Evolutionary conservation across 495 filamentous ascomycete genomes (phyloP), one percentile per base, ranked within the genome.

Genomic region (Trichoderma virens): DNA sequence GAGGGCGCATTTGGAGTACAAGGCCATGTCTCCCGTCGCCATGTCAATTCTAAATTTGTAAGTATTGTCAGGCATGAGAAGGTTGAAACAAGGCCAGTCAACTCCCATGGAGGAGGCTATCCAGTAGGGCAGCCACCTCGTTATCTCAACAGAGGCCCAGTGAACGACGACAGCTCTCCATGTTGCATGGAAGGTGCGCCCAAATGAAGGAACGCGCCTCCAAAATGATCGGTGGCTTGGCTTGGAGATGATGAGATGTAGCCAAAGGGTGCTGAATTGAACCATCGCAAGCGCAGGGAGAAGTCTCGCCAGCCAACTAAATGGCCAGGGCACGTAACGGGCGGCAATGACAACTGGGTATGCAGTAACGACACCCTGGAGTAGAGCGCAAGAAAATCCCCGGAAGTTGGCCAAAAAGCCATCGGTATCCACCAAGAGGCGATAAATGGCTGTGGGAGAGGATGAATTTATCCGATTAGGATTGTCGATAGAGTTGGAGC

Each of bases 221-320:
- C 70, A 79, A 73, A 79, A 79, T 34, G 66, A 63, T 66, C 66
- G 71, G 31, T 68, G 28, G 68, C 62, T 71, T 28, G 76, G 76
- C 6, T 68, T 51, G 35, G 78, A 73, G 71, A 80, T 78, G 69
- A 81, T 67, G 43, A 78, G 71, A 66, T 81, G 78, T 1, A 75
- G 74, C 77, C 76, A 78, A 60, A 70, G 70, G 11, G 79, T 74
- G 65, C 66, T 65, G 45, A 79, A 68, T 51, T 79, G 78, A 20
- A 72, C 66, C 3, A 76, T 64, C 25, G 70, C 66, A 6, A 81
- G 61, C 13, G 71, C 65, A 34, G 70, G 67, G 34, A 74, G 23
- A 18, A 78, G 72, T 31, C 63, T 65, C 39, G 69, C 78, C 64
- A 80, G 64, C 9, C 70, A 67, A 1, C 70, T 25, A n/a, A 64